Conservation (phyloP, 257 asterid genomes). For the Nicotiana sylvestris region DNA sequence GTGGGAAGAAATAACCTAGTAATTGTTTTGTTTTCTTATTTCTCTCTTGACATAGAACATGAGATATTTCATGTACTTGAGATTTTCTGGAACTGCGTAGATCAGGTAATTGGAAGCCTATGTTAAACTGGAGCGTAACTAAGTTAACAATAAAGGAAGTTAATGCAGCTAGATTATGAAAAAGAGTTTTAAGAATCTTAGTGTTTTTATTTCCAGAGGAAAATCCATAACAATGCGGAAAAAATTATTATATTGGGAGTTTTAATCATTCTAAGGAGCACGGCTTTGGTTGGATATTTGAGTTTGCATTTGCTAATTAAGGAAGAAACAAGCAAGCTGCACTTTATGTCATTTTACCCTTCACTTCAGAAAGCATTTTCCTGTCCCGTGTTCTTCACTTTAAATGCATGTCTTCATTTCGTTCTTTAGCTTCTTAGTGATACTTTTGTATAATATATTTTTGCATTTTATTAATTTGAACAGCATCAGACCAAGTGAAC, state of each 20-base stretch:
- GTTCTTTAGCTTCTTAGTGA: constrained; percentile 9
- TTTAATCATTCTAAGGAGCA: neutral
- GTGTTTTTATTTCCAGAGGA: neutral
- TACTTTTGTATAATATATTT: constrained; percentile 5
- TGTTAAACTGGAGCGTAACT: neutral
- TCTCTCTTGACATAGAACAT: neutral
- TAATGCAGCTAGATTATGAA: neutral
- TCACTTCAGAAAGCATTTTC: constrained; percentile 3
- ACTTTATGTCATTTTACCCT: neutral
- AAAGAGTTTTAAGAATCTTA: neutral
- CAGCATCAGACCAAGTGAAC: constrained; percentile 53
- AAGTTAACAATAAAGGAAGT: neutral
- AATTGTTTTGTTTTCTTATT: neutral
- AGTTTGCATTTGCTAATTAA: neutral
- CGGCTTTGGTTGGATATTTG: neutral
- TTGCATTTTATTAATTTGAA: constrained; percentile 15
- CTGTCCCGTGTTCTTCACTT: neutral
- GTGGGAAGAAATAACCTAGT: too few species aligned
- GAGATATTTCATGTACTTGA: neutral
- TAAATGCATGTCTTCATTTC: neutral
- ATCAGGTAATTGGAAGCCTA: neutral
- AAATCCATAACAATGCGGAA: neutral
- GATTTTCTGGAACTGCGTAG: neutral
- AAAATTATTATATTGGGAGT: neutral
- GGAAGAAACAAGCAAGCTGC: neutral